Base-by-base conservation (phyloP, 2,329 filamentous ascomycete species). In the Scedosporium minutisporum region DNA sequence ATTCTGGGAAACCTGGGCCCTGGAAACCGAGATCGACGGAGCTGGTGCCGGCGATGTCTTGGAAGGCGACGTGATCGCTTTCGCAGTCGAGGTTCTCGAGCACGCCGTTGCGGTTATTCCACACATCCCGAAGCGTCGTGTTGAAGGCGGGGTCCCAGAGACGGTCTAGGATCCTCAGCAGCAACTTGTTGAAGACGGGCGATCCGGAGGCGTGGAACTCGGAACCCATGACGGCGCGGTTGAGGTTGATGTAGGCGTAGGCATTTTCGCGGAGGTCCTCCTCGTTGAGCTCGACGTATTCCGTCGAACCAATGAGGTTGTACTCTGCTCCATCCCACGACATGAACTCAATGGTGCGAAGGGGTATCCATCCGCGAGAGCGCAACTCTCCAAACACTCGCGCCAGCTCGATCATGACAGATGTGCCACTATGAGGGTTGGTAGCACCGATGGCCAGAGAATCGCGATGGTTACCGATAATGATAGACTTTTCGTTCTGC, bases 261-360 rank as follows among this genome's bases (percentile, higher is more conserved):
- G 85, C 93, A 68, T 95, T 83, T 18, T 82, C 78, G 51, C 90
- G 87, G 6, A 99, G 80, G 3, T 77, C 73, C 0, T 93, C 86
- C 29, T 91, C 79, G 67, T 93, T 87, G 57, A 89, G 88, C 76
- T 99, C 95, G 57, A 99, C 95, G 69, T 89, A 93, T 73, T 99
- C 95, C 1, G 95, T 97, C 10, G 91, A 96, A 7, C 95, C 95
- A 63, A 96, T 90, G 57, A 95, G 78, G 74, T 97, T 97, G 77
- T 96, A 97, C 74, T 93, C 91, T 68, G 88, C 88, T 3, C 85
- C 95, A 73, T 99, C 95, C 95, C 95, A 99, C 41, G 91, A 96
- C 70, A 93, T 92, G 73, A 99, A 97, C 72, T 96, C 90, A 66
- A 99, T 96, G 3, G 91, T 96, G n/a, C 95, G 88, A 16, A 96